Evolutionary conservation across 2,329 filamentous ascomycete species (phyloP), one percentile per base, ranked within the genome.

Genomic region (Diaporthe destruens): DNA sequence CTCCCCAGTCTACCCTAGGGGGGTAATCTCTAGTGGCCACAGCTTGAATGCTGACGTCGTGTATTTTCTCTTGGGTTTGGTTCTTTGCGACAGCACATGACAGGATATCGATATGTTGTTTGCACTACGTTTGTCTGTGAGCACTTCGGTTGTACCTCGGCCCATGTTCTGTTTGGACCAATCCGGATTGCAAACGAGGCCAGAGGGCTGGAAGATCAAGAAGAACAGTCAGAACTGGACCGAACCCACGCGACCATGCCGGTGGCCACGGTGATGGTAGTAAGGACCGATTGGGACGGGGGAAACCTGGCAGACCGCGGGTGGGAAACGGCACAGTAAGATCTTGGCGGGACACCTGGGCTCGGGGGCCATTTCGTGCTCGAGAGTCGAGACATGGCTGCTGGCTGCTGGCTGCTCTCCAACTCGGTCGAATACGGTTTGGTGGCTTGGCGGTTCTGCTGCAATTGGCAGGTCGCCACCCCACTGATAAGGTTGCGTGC

Each of bases 401-500:
- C 29, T 29, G 29, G 29, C 29, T 29, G 29, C 29, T 29, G 44
- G 23, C 42, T 68, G n/a, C 53, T 18, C n/a, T 34, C 36, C 18
- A 39, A 25, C 51, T 25, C 25, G 36, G 36, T 49, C 23, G 9
- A 51, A 65, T 42, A 66, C 36, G 51, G 57, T 14, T 49, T 65
- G 47, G 39, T 25, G 36, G 44, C 70, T 71, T 71, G 70, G 70
- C 70, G 20, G 36, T 42, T 11, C 49, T 51, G 29, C 70, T 59
- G 6, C 59, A 71, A 68, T 56, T 57, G 70, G 70, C 51, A 71
- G 70, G 59, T 71, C 69, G 61, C 29, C 44, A 25, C 44, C 57
- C 39, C 59, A 53, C 59, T 65, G 69, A 71, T 71, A 71, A 71
- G 69, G 29, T 65, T 65, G 61, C 61, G 61, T 65, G 61, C 61